phyloP scores from a whole-genome alignment of 768 basidiomycete species.

The Hemileccinum rubropunctum region DNA sequence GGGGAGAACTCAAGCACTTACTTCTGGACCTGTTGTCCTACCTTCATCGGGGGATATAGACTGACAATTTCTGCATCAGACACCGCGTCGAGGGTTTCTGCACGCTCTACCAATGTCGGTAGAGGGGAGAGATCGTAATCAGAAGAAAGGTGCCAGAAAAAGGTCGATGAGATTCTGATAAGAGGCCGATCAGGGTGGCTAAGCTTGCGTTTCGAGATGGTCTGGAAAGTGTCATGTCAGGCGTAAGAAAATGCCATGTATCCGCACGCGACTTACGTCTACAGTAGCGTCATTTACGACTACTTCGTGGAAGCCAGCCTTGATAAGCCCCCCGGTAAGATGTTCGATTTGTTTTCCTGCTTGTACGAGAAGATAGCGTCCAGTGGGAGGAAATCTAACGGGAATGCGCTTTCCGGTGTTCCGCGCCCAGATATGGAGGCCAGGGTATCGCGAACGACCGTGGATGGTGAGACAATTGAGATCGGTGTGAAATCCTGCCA shows the following conservation, averaged over 20 bases:
- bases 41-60: slow-evolving; percentile 73
- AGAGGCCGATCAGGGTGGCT: slow-evolving; percentile 74
- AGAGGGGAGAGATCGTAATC: slow-evolving; percentile 76
- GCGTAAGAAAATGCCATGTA: not conserved
- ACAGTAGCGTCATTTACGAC: slow-evolving; percentile 83
- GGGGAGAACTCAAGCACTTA: slow-evolving; percentile 33
- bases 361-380: slow-evolving; percentile 84
- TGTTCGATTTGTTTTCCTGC: slow-evolving; percentile 96
- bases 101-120: slow-evolving; percentile 47
- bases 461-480: slow-evolving; percentile 94
- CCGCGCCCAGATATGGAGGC: slow-evolving; percentile 91
- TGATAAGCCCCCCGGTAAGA: slow-evolving; percentile 77
- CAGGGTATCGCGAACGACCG: slow-evolving; percentile 82
- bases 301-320: slow-evolving; percentile 94
- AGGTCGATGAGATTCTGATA: slow-evolving; percentile 94
- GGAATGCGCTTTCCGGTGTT: slow-evolving; percentile 89
- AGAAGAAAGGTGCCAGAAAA: slow-evolving; percentile 93
- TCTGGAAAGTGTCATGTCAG: slow-evolving; percentile 36
- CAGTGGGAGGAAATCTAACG: slow-evolving; percentile 80
- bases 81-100: slow-evolving; percentile 43
- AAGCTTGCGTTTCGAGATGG: slow-evolving; percentile 57
- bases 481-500: slow-evolving; percentile 94
- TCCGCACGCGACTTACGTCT: slow-evolving; percentile 41
- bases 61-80: slow-evolving; percentile 22
- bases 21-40: slow-evolving; percentile 87